Percentiles rank a stretch among this genome's conserved stretches.
These are phyloP conservation scores for Cordyceps cateniannulata DNA, from an alignment of 2,329 filamentous ascomycete species.

Conservation along the genomic window DNA sequence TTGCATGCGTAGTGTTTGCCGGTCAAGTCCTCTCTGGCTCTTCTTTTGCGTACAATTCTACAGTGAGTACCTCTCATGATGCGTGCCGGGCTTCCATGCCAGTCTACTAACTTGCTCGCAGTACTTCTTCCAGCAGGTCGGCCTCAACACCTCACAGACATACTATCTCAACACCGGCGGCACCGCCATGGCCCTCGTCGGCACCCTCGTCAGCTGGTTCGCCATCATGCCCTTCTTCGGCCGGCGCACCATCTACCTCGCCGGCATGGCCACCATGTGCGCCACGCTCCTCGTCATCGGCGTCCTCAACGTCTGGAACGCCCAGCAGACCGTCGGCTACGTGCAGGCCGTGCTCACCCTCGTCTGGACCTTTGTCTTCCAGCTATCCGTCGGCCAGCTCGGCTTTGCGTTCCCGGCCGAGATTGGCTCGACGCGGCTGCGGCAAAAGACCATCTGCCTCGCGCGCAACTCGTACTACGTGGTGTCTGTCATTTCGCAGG, in stretches of 20 bases:
- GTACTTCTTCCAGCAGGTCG: constrained; percentile 38
- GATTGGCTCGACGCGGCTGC: constrained; percentile 24
- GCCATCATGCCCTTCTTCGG: constrained; percentile 33
- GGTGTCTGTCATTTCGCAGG: constrained; percentile 18
- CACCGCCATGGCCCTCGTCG: constrained; percentile 35
- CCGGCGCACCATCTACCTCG: constrained; percentile 34
- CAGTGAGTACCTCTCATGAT: too few relatives aligned
- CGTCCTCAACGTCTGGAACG: constrained; percentile 39
- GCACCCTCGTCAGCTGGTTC: constrained; percentile 36
- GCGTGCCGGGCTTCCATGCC: too few relatives aligned
- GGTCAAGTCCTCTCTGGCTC: constrained; percentile 34
- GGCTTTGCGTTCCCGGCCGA: constrained; percentile 24
- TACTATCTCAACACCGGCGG: constrained; percentile 46
- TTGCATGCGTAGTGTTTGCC: constrained; percentile 33
- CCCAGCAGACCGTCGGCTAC: constrained; percentile 28
- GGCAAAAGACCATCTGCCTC: constrained; percentile 27
- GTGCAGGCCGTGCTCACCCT: constrained; percentile 34
- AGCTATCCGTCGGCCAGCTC: constrained; percentile 32
- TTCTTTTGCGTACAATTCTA: constrained; percentile 35
- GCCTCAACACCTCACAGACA: constrained; percentile 33
- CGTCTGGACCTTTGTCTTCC: constrained; percentile 38
- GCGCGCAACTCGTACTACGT: constrained; percentile 23
- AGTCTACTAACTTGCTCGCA: background rate
- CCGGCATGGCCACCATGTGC: constrained; percentile 34
- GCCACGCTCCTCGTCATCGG: constrained; percentile 36